Evolutionary conservation across 2,329 filamentous ascomycete genomes (phyloP), one percentile per base, ranked within the genome.

Genomic region (Apiospora hydei): DNA sequence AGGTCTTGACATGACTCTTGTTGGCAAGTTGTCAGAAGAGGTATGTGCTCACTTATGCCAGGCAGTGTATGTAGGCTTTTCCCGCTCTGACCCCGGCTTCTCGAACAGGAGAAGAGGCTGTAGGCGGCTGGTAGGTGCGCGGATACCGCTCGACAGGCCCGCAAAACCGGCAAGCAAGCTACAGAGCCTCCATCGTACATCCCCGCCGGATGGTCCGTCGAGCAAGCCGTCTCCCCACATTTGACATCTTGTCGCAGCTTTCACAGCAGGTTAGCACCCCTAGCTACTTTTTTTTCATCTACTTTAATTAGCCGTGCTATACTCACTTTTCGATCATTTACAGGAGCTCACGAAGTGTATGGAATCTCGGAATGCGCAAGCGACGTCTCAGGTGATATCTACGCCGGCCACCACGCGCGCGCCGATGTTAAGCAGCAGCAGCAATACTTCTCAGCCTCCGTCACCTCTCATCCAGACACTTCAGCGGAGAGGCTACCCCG

Each of bases 11-110:
- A 24, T 67, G 24, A 24, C 21, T 13, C 53, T 51, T n/a, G 26
- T 71, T 18, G 16, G 3, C 1, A 71, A 71, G 46, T 38, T 71
- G 26, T 57, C 70, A 18, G 57, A 68, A 66, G 44, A 68, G 46
- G 70, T 69, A 51, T 53, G 70, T 16, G 34, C 16, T 5, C 41
- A 16, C 16, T 4, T 66, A n/a, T n/a, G 21, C 16, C 10, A 4
- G 34, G 4, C 53, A n/a, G 14, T 13, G 14, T 2, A 38, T 4
- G 5, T n/a, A 66, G 21, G 30, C 34, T 43, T 30, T 14, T 66
- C 3, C 4, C 34, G 24, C 30, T 16, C 61, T 66, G 18, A 66
- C 34, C 34, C 7, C 2, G 14, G 11, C 8, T 24, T 21, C 30
- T 4, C 10, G 11, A 66, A 41, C 14, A 66, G 61, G 61, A 66